Percentiles rank a stretch among this genome's conserved stretches.
Evolutionary conservation across 331 rosid genomes (phyloP).

Genomic region (Acacia concinna): DNA sequence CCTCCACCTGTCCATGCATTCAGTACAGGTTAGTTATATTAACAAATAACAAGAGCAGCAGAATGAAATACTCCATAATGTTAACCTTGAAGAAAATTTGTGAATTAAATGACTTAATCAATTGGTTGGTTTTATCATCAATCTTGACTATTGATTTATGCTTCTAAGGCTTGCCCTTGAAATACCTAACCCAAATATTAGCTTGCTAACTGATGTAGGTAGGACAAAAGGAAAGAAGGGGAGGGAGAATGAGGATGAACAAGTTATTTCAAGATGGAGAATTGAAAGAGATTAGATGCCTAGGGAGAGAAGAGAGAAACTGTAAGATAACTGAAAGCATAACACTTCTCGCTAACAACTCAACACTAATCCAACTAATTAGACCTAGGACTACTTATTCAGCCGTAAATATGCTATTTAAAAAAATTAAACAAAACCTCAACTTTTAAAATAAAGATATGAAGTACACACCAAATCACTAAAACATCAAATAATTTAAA

Average conservation of each 20-base stretch:
- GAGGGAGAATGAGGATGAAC: neutral
- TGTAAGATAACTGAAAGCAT: neutral
- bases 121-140: neutral
- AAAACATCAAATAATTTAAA: neutral
- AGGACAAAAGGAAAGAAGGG: neutral
- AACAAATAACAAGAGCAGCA: neutral
- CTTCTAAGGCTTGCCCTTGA: neutral
- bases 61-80: neutral
- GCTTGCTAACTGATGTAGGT: neutral
- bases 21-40: neutral
- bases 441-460: neutral
- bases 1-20: slow-evolving; percentile 79
- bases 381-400: neutral
- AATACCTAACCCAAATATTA: neutral
- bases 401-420: neutral
- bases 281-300: neutral
- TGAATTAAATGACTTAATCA: neutral
- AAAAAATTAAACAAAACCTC: neutral
- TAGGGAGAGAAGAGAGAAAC: neutral
- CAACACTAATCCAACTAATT: neutral
- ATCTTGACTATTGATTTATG: neutral
- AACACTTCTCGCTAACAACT: neutral
- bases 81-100: neutral
- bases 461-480: neutral
- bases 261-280: neutral